These are phyloP conservation scores for Erodium trifolium DNA, from an alignment of 441 rosid genomes.

Conservation along the genomic window DNA sequence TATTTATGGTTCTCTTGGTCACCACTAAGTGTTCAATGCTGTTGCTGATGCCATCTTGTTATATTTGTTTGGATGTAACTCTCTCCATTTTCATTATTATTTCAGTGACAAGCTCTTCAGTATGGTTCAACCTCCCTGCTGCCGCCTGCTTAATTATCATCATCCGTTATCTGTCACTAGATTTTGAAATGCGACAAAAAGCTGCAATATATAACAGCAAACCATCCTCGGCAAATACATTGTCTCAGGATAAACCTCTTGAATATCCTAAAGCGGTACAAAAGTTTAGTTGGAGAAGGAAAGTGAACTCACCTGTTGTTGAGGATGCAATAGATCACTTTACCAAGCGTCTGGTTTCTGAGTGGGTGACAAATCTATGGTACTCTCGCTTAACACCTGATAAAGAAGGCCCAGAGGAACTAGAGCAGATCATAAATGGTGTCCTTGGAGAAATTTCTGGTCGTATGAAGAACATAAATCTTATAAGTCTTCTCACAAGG, in stretches of 20 bases:
- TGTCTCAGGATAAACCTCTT: conserved; percentile 36
- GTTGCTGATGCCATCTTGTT: conserved; percentile 12
- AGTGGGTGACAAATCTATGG: conserved; percentile 96
- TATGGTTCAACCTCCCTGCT: conserved; percentile 92
- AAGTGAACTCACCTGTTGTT: conserved; percentile 85
- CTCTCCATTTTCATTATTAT: conserved; percentile 16
- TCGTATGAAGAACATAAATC: conserved; percentile 70
- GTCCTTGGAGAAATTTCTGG: conserved; percentile 78
- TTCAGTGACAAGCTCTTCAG: conserved; percentile 97
- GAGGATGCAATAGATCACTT: conserved; percentile 85
- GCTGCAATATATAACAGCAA: conserved; percentile 58
- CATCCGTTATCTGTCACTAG: conserved; percentile 78
- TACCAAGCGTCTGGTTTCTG: conserved; percentile 73
- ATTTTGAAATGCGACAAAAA: conserved; percentile 72
- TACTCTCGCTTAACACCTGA: conserved; percentile 84
- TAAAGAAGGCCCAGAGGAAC: conserved; percentile 83
- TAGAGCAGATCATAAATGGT: conserved; percentile 57
- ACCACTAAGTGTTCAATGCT: background rate
- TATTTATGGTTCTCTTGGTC: background rate
- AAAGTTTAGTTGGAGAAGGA: conserved; percentile 71
- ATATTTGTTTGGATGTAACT: conserved; percentile 20
- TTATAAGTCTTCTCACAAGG: conserved; percentile 87
- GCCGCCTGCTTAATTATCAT: conserved; percentile 73
- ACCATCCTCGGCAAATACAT: conserved; percentile 29
- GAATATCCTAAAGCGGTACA: conserved; percentile 36